Evolutionary conservation across 768 basidiomycete genomes (phyloP), one percentile per base, ranked within the genome.

Genomic region (Russula sp.): DNA sequence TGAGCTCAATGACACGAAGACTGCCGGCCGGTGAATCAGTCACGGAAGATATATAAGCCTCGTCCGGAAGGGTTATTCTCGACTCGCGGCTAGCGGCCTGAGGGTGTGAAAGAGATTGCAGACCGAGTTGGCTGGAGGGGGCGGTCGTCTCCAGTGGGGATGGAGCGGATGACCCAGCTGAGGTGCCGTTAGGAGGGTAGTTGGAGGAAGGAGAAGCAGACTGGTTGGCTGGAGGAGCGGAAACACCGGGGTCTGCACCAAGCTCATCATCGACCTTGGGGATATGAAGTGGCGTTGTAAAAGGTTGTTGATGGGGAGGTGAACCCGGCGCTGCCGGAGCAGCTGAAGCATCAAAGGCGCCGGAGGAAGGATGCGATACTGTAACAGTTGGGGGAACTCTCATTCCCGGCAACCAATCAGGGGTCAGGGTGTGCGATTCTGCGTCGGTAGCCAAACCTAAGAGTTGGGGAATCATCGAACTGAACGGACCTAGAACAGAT

Each of bases 21-120:
- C 82, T 86, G 32, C 81, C 73, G 8, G 75, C 69, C 3, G 88
- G 85, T 5, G 83, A 85, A 59, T 89, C 87, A 41, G 73, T 73
- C 80, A 88, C 84, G 66, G 79, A 82, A 41, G 82, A 78, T 59
- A 89, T 85, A 68, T 88, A 90, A 16, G 89, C 86, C 70, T 92
- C 90, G 58, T 90, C 88, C 1, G 90, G 87, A 41, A 90, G 77
- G 38, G 85, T 83, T 53, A 86, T 81, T 25, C 81, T 79, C 9
- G 87, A 90, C 54, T 86, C 85, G 58, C 85, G 81, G n/a, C 82
- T 81, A 18, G 76, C 66, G 70, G 59, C 25, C 36, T 53, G 68
- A 42, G 16, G 60, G 25, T 50, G 55, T 36, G 58, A 36, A 29
- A 64, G 47, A 54, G 47, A 55, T 9, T 25, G 35, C 41, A 22